Evolutionary conservation across 495 filamentous ascomycete genomes (phyloP).

Genomic region (Mytilinidion resinicola): DNA sequence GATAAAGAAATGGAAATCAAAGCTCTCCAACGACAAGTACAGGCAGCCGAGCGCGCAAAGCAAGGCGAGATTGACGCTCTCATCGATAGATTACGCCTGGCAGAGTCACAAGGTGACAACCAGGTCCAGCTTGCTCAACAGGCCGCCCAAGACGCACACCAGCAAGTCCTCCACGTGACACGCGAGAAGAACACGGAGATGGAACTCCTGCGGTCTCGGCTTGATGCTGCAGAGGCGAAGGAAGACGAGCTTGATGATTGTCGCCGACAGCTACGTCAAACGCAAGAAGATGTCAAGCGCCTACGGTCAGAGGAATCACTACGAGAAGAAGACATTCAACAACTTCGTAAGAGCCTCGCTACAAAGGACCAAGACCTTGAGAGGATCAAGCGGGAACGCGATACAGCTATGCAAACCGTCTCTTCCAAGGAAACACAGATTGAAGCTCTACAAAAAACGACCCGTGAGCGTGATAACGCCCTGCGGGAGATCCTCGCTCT

Average conservation of each 20-base stretch:
- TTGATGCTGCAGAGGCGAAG: slow-evolving; percentile 21
- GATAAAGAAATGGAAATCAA: slow-evolving; percentile 27
- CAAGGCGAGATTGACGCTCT: slow-evolving; percentile 25
- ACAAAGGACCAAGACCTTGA: slow-evolving; percentile 7
- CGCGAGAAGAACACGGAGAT: slow-evolving; percentile 29
- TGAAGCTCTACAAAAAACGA: slow-evolving; percentile 58
- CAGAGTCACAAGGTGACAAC: slow-evolving; percentile 30
- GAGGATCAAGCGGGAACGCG: slow-evolving; percentile 16
- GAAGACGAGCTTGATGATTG: slow-evolving; percentile 25
- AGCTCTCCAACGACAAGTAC: slow-evolving; percentile 22
- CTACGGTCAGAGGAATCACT: slow-evolving; percentile 6
- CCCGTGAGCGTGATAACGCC: slow-evolving; percentile 40
- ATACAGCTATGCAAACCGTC: slow-evolving; percentile 11
- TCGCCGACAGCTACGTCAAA: slow-evolving; percentile 16
- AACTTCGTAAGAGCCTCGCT: slow-evolving; percentile 13
- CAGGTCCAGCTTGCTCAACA: slow-evolving; percentile 32
- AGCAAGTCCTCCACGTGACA: slow-evolving; percentile 25
- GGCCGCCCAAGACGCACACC: slow-evolving; percentile 25
- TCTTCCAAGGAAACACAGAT: slow-evolving; percentile 49
- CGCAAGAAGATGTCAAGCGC: slow-evolving; percentile 14
- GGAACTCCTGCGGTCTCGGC: slow-evolving; percentile 20
- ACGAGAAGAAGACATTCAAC: slow-evolving; percentile 23
- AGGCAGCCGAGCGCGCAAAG: slow-evolving; percentile 21
- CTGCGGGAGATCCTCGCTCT: slow-evolving; percentile 7
- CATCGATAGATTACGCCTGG: slow-evolving; percentile 23